Percentiles rank a stretch among this genome's conserved stretches.
These are phyloP conservation scores for Tolypocladium pustulatum DNA, from an alignment of 2,329 filamentous ascomycete species.

Conservation along the genomic window DNA sequence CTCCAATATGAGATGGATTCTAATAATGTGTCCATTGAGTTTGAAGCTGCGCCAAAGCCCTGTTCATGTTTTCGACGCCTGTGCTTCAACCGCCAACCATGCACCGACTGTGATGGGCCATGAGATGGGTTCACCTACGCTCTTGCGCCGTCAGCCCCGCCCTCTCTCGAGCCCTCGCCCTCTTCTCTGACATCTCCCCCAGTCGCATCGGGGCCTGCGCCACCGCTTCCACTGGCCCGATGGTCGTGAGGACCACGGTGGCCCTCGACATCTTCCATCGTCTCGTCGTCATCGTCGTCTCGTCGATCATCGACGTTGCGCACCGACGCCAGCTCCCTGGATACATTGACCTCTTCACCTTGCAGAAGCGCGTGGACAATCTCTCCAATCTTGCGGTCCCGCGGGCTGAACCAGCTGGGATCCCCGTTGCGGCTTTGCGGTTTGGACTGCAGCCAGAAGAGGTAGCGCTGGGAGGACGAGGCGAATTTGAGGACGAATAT, in stretches of 20 bases:
- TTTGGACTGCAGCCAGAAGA: constrained; percentile 96
- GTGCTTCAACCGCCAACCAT: constrained; percentile 8
- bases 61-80: constrained; percentile 4
- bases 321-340: constrained; percentile 57
- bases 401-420: constrained; percentile 68
- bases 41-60: constrained; percentile 5
- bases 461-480: constrained; percentile 79
- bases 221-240: constrained; percentile 56
- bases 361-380: constrained; percentile 78
- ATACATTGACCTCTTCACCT: constrained; percentile 78
- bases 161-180: constrained; percentile 78
- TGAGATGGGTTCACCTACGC: constrained; percentile 69
- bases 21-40: constrained; percentile 21
- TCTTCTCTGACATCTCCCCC: constrained; percentile 88
- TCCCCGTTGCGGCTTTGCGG: constrained; percentile 61
- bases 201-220: constrained; percentile 76
- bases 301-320: constrained; percentile 36
- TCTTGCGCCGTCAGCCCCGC: constrained; percentile 93
- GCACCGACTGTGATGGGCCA: constrained; percentile 14
- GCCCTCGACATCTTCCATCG: constrained; percentile 54
- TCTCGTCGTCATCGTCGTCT: constrained; percentile 49
- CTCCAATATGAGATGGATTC: constrained; percentile 15
- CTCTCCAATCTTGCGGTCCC: constrained; percentile 79
- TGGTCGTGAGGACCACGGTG: constrained; percentile 48
- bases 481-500: constrained; percentile 90